Base-by-base conservation (phyloP, 73 alveolate species). In the Symbiodinium pilosum region DNA sequence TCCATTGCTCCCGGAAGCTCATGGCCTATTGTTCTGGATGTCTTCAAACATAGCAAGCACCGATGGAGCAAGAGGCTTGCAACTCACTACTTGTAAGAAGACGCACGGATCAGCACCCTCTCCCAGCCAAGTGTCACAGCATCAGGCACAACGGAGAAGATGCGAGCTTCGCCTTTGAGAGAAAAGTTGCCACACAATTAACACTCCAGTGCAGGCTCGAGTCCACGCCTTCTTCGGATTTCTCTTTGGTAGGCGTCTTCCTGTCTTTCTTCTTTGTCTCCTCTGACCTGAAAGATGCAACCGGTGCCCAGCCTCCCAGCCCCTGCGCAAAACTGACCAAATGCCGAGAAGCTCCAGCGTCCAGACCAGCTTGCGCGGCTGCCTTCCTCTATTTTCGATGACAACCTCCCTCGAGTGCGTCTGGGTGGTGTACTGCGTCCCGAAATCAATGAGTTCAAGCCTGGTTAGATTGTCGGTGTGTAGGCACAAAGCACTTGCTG, bases 301-400 rank as follows among this genome's bases (percentile, higher is more conserved):
- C 12, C 32, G 12, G 41, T 24, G 81, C 5, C 39, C 26, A 26
- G 73, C 73, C 12, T 54, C 20, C 26, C 32, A 54, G 32, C 73
- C 26, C n/a, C n/a, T 54, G n/a, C 32, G 26, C 73, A 5, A 54
- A 7, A 16, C 73, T 30, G 20, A 26, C 73, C 26, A 24, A 26
- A 24, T 95, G 92, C 99, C 97, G 86, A 92, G 99, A 39, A 56
- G 83, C 88, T 52, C 98, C 84, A 99, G 93, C 34, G 99, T 84
- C 99, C 99, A 99, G 87, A 99, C 95, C 28, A 99, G 99, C 99
- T 99, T 99, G 99, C 99, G 99, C 4, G 99, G 99, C 98, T 99
- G 99, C 88, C 99, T 99, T 14, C 99, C 99, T 73, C 99, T 99
- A 93, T 99, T 99, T 98, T 99, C 99, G 68, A 99, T 99, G 99